Evolutionary conservation across 257 asterid species (phyloP).

Genomic region (Eustoma russellianum): DNA sequence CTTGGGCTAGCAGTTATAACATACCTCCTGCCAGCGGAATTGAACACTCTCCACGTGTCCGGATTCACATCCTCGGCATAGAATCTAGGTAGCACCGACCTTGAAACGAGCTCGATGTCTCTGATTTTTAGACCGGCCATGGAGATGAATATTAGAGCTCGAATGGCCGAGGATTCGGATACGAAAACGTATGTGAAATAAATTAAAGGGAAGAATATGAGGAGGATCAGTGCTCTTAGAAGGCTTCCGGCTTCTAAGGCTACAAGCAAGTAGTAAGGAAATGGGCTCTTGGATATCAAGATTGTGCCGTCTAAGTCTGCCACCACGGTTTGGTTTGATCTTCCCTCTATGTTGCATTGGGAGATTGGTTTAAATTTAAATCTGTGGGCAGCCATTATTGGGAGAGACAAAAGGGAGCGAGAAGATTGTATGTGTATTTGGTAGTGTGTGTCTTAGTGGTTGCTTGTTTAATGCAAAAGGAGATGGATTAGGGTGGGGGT

Average conservation of each 20-base stretch:
- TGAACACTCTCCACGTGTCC: conserved; percentile 64
- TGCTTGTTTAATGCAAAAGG: neutral
- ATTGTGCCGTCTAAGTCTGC: conserved; percentile 83
- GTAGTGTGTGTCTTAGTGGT: neutral
- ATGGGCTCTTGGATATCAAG: conserved; percentile 41
- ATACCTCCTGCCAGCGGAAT: conserved; percentile 60
- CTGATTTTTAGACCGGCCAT: conserved; percentile 55
- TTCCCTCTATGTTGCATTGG: conserved; percentile 35
- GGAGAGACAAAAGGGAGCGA: conserved; percentile 6
- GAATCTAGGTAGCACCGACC: conserved; percentile 75
- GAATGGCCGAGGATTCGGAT: conserved; percentile 53
- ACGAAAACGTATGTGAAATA: conserved; percentile 42
- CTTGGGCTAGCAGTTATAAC: conserved; percentile 67
- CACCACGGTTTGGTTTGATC: conserved; percentile 61
- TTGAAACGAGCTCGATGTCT: conserved; percentile 68
- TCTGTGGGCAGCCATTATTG: conserved; percentile 42
- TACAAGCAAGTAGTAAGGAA: conserved; percentile 71
- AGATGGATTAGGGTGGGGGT: conserved; percentile 18
- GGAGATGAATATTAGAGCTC: conserved; percentile 42
- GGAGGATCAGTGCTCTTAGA: conserved; percentile 47
- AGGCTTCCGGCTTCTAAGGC: conserved; percentile 86
- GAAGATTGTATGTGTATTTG: conserved; percentile 2
- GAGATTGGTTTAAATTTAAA: conserved; percentile 44
- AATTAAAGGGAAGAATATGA: conserved; percentile 41
- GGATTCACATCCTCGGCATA: conserved; percentile 77